phyloP scores from a whole-genome alignment of 2,329 filamentous ascomycete genomes.

The Ophiostoma sp. region DNA sequence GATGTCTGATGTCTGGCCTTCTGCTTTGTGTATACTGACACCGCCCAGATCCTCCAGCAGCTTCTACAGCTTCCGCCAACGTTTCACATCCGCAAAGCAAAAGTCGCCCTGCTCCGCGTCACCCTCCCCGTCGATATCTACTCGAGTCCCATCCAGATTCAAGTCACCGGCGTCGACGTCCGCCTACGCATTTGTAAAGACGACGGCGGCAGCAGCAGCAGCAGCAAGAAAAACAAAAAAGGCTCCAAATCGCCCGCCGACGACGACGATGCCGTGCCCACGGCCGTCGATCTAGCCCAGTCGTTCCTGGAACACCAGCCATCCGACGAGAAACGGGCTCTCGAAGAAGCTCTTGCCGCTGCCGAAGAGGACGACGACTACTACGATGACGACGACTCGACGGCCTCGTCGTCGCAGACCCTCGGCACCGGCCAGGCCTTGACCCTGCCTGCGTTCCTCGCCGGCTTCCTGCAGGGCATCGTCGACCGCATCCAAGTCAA shows the following conservation, averaged over 20 bases:
- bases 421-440: conserved; percentile 67
- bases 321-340: conserved; percentile 56
- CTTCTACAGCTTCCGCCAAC: conserved; percentile 68
- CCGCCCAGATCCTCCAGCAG: conserved; percentile 67
- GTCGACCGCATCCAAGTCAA: conserved; percentile 64
- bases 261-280: conserved; percentile 49
- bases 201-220: conserved; percentile 3
- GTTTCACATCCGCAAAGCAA: conserved; percentile 67
- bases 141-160: conserved; percentile 73
- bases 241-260: conserved; percentile 31
- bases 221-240: not conserved
- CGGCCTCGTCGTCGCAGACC: conserved; percentile 28
- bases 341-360: conserved; percentile 65
- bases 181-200: conserved; percentile 48
- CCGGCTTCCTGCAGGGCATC: conserved; percentile 67
- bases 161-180: conserved; percentile 75
- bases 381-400: conserved; percentile 44
- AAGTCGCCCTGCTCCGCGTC: conserved; percentile 68
- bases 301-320: conserved; percentile 73
- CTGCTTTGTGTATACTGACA: not conserved
- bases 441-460: conserved; percentile 64
- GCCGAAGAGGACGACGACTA: conserved; percentile 32
- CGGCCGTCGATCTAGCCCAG: conserved; percentile 66
- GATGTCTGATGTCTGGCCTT: not conserved
- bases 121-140: conserved; percentile 86